A percentile compares a stretch with the other conserved stretches of the same genome.
These are phyloP conservation scores for Didymella lethalis DNA, from an alignment of 2,329 filamentous ascomycete species.

Conservation along the genomic window DNA sequence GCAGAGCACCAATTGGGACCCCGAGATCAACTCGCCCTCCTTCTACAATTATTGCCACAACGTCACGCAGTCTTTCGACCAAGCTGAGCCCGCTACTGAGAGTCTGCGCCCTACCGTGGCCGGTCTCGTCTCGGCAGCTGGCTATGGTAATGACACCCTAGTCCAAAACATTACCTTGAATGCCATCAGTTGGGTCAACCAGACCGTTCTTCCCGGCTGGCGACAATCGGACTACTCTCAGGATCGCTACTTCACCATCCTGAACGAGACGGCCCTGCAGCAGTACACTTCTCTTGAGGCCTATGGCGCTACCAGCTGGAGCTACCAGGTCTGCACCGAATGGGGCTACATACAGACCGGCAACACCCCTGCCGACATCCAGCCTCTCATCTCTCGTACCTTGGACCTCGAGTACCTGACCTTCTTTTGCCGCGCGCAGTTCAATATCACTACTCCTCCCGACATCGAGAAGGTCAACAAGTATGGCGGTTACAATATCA, in stretches of 20 bases:
- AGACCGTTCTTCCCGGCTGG: slow-evolving; percentile 54
- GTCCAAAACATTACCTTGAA: slow-evolving; percentile 64
- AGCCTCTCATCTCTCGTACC: slow-evolving; percentile 75
- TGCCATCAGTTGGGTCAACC: slow-evolving; percentile 63
- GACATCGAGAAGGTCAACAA: slow-evolving; percentile 75
- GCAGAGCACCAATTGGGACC: slow-evolving; percentile 66
- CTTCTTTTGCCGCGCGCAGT: slow-evolving; percentile 70
- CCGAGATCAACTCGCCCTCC: slow-evolving; percentile 56
- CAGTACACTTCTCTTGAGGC: slow-evolving; percentile 27
- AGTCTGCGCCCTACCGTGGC: slow-evolving; percentile 52
- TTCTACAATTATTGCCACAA: slow-evolving; percentile 63
- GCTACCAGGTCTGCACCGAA: slow-evolving; percentile 62
- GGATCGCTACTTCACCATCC: slow-evolving; percentile 61
- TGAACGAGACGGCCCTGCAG: slow-evolving; percentile 53
- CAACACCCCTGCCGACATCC: slow-evolving; percentile 68
- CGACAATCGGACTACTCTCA: slow-evolving; percentile 47
- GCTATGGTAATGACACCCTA: slow-evolving; percentile 54
- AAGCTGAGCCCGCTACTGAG: slow-evolving; percentile 49
- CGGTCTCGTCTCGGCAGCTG: slow-evolving; percentile 57
- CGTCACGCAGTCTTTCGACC: slow-evolving; percentile 60
- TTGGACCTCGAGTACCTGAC: slow-evolving; percentile 70
- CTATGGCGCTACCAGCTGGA: slow-evolving; percentile 56
- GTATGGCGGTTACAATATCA: slow-evolving; percentile 76
- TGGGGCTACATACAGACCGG: slow-evolving; percentile 84
- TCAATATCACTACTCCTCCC: slow-evolving; percentile 71